Evolutionary conservation across 495 filamentous ascomycete genomes (phyloP), one percentile per base, ranked within the genome.

Genomic region (Aspergillus conjunctus): DNA sequence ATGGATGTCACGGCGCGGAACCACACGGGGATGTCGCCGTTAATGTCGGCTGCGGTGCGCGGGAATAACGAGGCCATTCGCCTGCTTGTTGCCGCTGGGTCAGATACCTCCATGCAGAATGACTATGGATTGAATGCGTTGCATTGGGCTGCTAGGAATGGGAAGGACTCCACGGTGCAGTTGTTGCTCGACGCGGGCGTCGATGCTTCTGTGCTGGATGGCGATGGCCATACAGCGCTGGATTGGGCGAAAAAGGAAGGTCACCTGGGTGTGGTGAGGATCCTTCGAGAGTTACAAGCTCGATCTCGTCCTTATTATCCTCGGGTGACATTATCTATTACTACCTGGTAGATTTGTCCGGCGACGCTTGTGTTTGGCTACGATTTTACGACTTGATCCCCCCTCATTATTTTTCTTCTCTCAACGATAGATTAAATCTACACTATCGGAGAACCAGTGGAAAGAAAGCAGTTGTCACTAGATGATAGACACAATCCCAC

Each of bases 371-470:
- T 48, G 15, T 21, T 21, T 48, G 26, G 26, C 26, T 26, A 14
- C 37, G 4, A 8, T 41, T 5, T 41, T 41, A 41, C 9, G 37
- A 41, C 12, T 41, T 41, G 15, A 26, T 26, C 1, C 11, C 11
- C n/a, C 15, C 37, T 41, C 11, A 41, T 14, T n/a, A 41, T 9
- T n/a, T 14, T 21, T 11, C 20, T 48, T 32, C 12, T 51, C 49
- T 51, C 49, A 51, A 51, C 21, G 49, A 51, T 51, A 15, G 49
- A 51, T 10, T 51, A 4, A 30, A 51, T 51, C 32, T 21, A 51
- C 32, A 51, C 12, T 32, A 8, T 51, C 49, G 7, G 49, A 51
- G 30, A 32, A 51, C 49, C n/a, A 51, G 21, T 22, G 20, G 44
- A 48, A 11, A 26, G 26, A 5, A 2, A 26, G 5, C 26, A 26